Evolutionary conservation across 169 alveolate species (phyloP), one percentile per base, ranked within the genome.

Genomic region (Babesia bovis): DNA sequence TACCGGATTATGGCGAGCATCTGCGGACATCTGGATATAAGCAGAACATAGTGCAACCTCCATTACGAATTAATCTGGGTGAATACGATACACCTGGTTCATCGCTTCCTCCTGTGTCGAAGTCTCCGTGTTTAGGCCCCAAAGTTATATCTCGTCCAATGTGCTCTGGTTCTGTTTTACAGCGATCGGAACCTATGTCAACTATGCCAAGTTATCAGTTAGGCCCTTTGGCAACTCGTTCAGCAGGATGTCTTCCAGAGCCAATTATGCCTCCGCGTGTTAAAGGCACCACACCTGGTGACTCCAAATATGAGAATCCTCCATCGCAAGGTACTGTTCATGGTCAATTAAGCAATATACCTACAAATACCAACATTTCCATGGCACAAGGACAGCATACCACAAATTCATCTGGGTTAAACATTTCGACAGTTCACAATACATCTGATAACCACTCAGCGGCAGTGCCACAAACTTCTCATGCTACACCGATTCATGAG

Each of bases 61-160:
- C 40, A 1, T 17, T 36, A 3, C 40, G 41, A 9, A 63, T 63
- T 15, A 19, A 63, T 41, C 17, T 63, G 73, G 73, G 73, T 3
- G 73, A 63, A 15, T 6, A 25, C 21, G 73, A 63, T 3, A 5
- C 3, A 17, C 19, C 45, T 21, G 59, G 17, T 6, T 32, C 73
- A 1, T 21, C 50, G 30, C 23, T 63, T 0, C 73, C 73, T 35
- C 9, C 47, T 42, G 60, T 63, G 15, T 26, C 58, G 1, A 7
- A 26, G 61, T 10, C 47, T 30, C 73, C 73, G 23, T 58, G 28
- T 2, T 32, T 63, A 41, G 57, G 42, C 42, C 60, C 60, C 60
- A 52, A 47, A 17, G 55, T 47, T n/a, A 25, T 19, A 9, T 47
- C 55, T 19, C 5, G 55, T 15, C 49, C 10, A n/a, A n/a, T n/a